A percentile compares a stretch with the other conserved stretches of the same genome.
phyloP scores from a whole-genome alignment of 2,329 filamentous ascomycete species.

The Geosmithia putterillii region DNA sequence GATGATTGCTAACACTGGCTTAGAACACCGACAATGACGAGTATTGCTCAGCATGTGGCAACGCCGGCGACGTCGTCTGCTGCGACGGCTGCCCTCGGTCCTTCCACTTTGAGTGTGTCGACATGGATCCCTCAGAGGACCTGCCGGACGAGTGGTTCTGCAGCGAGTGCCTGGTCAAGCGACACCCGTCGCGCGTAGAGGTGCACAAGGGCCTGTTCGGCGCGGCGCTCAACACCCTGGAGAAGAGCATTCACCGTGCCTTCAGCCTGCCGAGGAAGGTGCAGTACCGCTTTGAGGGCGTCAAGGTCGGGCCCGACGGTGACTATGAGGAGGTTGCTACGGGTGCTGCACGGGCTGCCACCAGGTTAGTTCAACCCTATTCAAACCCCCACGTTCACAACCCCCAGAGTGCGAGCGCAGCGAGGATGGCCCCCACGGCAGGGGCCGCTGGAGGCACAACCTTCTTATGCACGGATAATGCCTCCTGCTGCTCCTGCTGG shows the following conservation, averaged over 20 bases:
- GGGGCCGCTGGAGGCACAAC: too few relatives aligned
- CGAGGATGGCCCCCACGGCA: too few relatives aligned
- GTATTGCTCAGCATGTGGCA: slow-evolving; percentile 75
- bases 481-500: too few relatives aligned
- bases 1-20: background rate
- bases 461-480: too few relatives aligned
- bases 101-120: slow-evolving; percentile 82
- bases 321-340: slow-evolving; percentile 62
- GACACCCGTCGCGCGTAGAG: slow-evolving; percentile 31
- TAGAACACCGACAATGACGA: slow-evolving; percentile 64
- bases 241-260: slow-evolving; percentile 57
- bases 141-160: slow-evolving; percentile 78
- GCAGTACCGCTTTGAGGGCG: slow-evolving; percentile 67
- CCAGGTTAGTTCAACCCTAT: slow-evolving; percentile 36
- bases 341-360: slow-evolving; percentile 39
- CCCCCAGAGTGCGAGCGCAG: too few relatives aligned
- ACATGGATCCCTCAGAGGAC: slow-evolving; percentile 59
- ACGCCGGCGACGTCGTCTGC: slow-evolving; percentile 75
- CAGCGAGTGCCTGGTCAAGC: slow-evolving; percentile 50
- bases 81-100: slow-evolving; percentile 87
- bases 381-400: background rate
- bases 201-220: slow-evolving; percentile 46
- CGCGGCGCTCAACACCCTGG: slow-evolving; percentile 49
- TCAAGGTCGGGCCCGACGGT: slow-evolving; percentile 63
- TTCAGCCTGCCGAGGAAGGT: slow-evolving; percentile 61